These are phyloP conservation scores for Dictyostelium brefeldianum DNA, from an alignment of 78 protist species.

Conservation along the genomic window DNA sequence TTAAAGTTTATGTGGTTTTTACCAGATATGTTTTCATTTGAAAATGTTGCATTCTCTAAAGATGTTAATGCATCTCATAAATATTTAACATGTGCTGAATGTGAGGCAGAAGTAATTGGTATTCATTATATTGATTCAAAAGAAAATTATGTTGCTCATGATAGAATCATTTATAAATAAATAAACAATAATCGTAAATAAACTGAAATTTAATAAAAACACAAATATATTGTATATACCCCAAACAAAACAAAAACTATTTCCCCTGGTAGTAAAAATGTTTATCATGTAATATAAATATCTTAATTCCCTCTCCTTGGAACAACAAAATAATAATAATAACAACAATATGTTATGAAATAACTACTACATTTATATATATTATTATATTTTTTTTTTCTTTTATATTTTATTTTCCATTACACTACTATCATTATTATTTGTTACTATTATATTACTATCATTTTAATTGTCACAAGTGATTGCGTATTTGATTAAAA, in stretches of 20 bases:
- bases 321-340: too few relatives aligned
- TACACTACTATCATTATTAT: background rate
- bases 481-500: slow-evolving; percentile 51
- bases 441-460: background rate
- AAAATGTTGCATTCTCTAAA: slow-evolving; percentile 70
- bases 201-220: background rate
- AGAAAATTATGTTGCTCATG: slow-evolving; percentile 76
- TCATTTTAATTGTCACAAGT: slow-evolving; percentile 25
- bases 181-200: background rate
- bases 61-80: slow-evolving; percentile 63
- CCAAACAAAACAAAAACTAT: too few relatives aligned
- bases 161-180: slow-evolving; percentile 77
- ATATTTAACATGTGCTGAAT: slow-evolving; percentile 81
- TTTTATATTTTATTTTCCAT: background rate
- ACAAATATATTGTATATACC: background rate
- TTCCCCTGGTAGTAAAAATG: background rate
- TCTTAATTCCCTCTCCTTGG: background rate
- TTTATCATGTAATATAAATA: too few relatives aligned
- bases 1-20: slow-evolving; percentile 72
- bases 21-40: slow-evolving; percentile 82
- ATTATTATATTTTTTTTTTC: slow-evolving; percentile 3
- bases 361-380: background rate
- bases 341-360: too few relatives aligned
- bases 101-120: slow-evolving; percentile 72
- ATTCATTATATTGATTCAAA: slow-evolving; percentile 53